Evolutionary conservation across 306 rosid genomes (phyloP), one percentile per base, ranked within the genome.

Genomic region (Astragalus membranaceus): DNA sequence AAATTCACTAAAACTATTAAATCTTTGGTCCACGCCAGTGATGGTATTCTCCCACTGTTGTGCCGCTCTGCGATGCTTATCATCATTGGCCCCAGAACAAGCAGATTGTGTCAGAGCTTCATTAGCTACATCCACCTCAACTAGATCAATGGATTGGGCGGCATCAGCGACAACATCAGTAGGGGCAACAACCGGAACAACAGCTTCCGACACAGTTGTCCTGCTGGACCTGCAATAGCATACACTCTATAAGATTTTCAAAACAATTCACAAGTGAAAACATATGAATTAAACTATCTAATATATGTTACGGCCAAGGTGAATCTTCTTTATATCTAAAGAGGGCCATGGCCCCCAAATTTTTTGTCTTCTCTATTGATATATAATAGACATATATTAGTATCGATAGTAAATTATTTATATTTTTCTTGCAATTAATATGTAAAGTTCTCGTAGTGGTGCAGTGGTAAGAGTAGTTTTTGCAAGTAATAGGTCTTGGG

Each of bases 41-140:
- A 94, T 94, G 74, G 92, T 81, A 78, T 91, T 90, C 87, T 94
- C 97, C 98, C 97, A 94, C 86, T 88, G 90, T 53, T 78, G 92
- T 68, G 95, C 92, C 53, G 96, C 98, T 84, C 86, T 93, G 53
- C 59, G 89, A 75, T 87, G 88, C 70, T 50, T 88, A 20, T 85
- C 87, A 13, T 81, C 92, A 60, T 47, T 52, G 12, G 85, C 75
- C 26, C 76, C 78, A 37, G 82, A 68, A 80, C 80, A 83, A 47
- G 68, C 44, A 85, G 75, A 77, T 46, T 5, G 35, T 67, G 70
- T 10, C 63, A 86, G 88, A 33, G 64, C 63, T 70, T 76, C 90
- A 64, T 74, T 85, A 23, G 75, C 77, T 64, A 77, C 59, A 48
- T 78, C 84, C 36, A 81, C 26, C 62, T 77, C 92, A 71, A 74